Evolutionary conservation across 129 eudicot genomes (phyloP).

Genomic region (Flaveria ramosissima): DNA sequence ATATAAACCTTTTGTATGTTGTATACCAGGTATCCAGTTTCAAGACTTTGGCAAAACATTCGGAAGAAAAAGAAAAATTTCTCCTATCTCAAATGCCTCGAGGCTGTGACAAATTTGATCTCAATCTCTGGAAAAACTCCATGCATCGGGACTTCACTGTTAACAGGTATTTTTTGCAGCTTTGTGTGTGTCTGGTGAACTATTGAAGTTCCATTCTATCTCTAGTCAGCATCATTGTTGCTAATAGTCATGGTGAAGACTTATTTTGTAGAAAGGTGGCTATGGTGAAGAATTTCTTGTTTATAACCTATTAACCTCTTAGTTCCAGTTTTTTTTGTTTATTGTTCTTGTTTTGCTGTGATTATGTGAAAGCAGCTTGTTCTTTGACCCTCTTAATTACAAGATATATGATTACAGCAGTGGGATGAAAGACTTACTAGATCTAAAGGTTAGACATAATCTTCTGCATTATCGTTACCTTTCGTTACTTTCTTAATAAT

Average conservation of each 20-base stretch:
- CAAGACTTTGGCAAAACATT: constrained; percentile 49
- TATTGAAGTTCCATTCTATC: background rate
- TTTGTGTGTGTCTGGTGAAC: background rate
- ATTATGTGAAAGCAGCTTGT: constrained; percentile 67
- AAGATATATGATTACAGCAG: constrained; percentile 67
- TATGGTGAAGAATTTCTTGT: background rate
- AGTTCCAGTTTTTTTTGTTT: constrained; percentile 5
- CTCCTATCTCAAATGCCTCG: constrained; percentile 41
- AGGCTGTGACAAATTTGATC: constrained; percentile 50
- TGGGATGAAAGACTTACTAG: constrained; percentile 68
- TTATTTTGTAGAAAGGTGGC: background rate
- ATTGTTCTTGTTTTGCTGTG: constrained; percentile 6
- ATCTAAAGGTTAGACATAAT: constrained; percentile 59
- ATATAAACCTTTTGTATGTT: background rate
- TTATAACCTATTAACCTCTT: constrained; percentile 4
- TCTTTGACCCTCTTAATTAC: constrained; percentile 75
- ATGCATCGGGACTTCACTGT: constrained; percentile 88
- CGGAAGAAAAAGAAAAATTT: constrained; percentile 39
- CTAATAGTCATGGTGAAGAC: background rate
- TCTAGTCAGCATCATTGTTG: background rate
- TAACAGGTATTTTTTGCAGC: constrained; percentile 56
- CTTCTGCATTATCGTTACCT: background rate
- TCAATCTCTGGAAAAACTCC: constrained; percentile 65
- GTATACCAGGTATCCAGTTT: constrained; percentile 81
- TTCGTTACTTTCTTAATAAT: background rate